phyloP scores from a whole-genome alignment of 208 protist genomes.

The Trypanosoma scelopori region DNA sequence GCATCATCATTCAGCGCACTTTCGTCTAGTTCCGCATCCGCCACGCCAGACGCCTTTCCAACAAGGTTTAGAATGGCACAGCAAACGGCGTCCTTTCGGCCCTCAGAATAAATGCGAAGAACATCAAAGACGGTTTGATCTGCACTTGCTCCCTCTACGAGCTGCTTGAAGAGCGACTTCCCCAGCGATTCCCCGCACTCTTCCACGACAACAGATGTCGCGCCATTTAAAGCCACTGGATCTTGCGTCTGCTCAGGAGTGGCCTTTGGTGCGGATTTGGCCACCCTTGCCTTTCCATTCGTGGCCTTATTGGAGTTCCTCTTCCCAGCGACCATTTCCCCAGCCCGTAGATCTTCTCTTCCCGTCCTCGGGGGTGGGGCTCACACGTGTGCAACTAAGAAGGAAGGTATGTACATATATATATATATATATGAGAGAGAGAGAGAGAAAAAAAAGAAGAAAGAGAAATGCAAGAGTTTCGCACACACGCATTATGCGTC shows the following conservation, averaged over 20 bases:
- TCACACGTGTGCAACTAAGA: too few relatives aligned
- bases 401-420: neutral
- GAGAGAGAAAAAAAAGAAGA: constrained; percentile 21
- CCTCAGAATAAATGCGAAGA: constrained; percentile 55
- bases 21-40: constrained; percentile 64
- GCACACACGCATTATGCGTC: neutral
- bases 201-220: constrained; percentile 24
- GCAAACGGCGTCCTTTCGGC: constrained; percentile 39
- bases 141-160: constrained; percentile 45
- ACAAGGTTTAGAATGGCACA: constrained; percentile 76
- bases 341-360: neutral
- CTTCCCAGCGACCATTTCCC: constrained; percentile 3
- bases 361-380: neutral
- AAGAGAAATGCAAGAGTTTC: neutral
- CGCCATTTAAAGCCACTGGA: neutral
- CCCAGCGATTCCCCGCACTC: constrained; percentile 35
- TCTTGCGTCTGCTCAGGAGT: neutral
- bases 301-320: constrained; percentile 9
- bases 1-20: constrained; percentile 56
- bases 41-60: constrained; percentile 71
- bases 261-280: neutral
- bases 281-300: neutral
- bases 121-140: constrained; percentile 35
- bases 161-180: constrained; percentile 43
- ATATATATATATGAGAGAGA: constrained; percentile 5